Conservation (phyloP, 768 basidiomycete genomes). For the Tricholoma bakamatsutake region DNA sequence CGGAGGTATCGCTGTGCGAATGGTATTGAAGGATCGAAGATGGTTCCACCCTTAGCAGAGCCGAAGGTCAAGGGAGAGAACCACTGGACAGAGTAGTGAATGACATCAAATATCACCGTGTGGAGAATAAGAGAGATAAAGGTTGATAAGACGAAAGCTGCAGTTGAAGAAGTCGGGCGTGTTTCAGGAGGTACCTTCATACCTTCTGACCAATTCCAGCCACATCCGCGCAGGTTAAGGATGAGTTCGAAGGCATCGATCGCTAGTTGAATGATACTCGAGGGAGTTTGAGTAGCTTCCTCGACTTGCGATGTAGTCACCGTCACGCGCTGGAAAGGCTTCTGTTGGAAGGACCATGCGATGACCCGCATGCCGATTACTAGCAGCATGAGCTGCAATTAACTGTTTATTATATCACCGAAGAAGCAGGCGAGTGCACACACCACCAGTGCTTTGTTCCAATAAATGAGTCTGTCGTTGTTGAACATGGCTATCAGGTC, state of each 20-base stretch:
- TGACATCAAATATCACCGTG: conserved; percentile 35
- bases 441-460: conserved; percentile 43
- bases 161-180: conserved; percentile 30
- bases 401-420: background rate
- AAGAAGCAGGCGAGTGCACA: conserved; percentile 12
- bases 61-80: conserved; percentile 38
- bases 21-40: conserved; percentile 35
- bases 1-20: conserved; percentile 32
- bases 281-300: conserved; percentile 2
- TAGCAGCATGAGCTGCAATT: conserved; percentile 31
- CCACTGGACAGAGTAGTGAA: conserved; percentile 42
- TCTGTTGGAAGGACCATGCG: conserved; percentile 33
- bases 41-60: conserved; percentile 32
- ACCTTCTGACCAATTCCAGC: conserved; percentile 54
- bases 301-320: conserved; percentile 8
- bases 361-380: conserved; percentile 31
- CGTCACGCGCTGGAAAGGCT: conserved; percentile 25
- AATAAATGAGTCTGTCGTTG: conserved; percentile 30
- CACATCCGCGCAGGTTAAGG: conserved; percentile 48
- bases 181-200: conserved; percentile 36
- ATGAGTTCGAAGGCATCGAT: conserved; percentile 45
- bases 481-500: conserved; percentile 31
- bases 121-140: conserved; percentile 27
- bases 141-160: conserved; percentile 31
- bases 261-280: conserved; percentile 11